Evolutionary conservation across 805 yeast genomes (phyloP).

Genomic region (Candida endomychidarum): DNA sequence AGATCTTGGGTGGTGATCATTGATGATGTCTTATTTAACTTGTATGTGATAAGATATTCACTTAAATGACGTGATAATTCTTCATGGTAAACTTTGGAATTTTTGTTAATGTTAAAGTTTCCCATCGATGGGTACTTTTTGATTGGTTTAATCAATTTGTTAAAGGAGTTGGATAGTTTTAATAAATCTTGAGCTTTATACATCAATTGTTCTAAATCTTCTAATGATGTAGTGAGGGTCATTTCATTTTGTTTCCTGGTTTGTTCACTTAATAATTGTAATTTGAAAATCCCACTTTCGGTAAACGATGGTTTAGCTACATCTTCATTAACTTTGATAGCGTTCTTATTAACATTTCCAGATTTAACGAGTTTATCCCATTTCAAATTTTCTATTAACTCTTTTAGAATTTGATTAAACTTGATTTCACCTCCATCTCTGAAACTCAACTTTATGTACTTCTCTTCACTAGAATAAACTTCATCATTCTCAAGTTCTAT

Average conservation of each 20-base stretch:
- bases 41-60: conserved; percentile 53
- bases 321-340: conserved; percentile 22
- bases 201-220: conserved; percentile 75
- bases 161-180: conserved; percentile 50
- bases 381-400: conserved; percentile 43
- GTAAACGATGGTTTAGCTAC: background rate
- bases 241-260: conserved; percentile 58
- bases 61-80: conserved; percentile 80
- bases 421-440: conserved; percentile 66
- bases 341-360: conserved; percentile 39
- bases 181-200: conserved; percentile 75
- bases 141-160: conserved; percentile 17
- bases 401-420: conserved; percentile 44
- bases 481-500: conserved; percentile 33
- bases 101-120: conserved; percentile 36
- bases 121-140: conserved; percentile 21
- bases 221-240: conserved; percentile 65
- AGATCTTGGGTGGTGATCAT: conserved; percentile 43
- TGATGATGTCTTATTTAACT: conserved; percentile 30
- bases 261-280: conserved; percentile 57
- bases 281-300: conserved; percentile 64
- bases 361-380: conserved; percentile 45
- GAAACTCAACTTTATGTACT: conserved; percentile 68
- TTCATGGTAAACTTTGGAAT: conserved; percentile 45
- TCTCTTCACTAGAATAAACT: conserved; percentile 25